Conservation (phyloP, 1,284 basidiomycete genomes). For the Leccinum subfulvum region DNA sequence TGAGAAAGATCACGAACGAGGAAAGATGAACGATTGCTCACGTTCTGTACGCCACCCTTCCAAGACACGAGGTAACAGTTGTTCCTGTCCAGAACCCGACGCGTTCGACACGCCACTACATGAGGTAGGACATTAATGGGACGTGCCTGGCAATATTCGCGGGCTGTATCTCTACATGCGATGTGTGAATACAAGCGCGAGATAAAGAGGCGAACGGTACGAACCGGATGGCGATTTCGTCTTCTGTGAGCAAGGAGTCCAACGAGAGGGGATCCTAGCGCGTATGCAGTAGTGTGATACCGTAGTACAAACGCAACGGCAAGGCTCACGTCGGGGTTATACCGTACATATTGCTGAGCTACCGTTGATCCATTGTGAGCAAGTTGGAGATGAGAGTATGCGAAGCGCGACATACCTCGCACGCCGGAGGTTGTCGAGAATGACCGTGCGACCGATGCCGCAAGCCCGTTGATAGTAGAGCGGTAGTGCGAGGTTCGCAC, state of each 20-base stretch:
- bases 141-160: slow-evolving; percentile 78
- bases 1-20: not conserved
- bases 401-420: slow-evolving; percentile 17
- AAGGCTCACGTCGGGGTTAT: slow-evolving; percentile 25
- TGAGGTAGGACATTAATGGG: not conserved
- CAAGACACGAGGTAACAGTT: slow-evolving; percentile 80
- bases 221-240: slow-evolving; percentile 87
- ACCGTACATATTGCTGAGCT: slow-evolving; percentile 25
- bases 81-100: slow-evolving; percentile 51
- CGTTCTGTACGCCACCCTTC: slow-evolving; percentile 89
- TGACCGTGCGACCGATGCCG: slow-evolving; percentile 15
- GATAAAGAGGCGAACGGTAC: slow-evolving; percentile 19
- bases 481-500: slow-evolving; percentile 5
- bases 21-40: slow-evolving; percentile 31
- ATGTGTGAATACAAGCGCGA: slow-evolving; percentile 3
- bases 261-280: slow-evolving; percentile 74
- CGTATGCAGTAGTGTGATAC: slow-evolving; percentile 1
- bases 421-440: slow-evolving; percentile 22
- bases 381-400: not conserved
- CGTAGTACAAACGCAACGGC: slow-evolving; percentile 21
- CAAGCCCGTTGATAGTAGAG: slow-evolving; percentile 11
- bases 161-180: slow-evolving; percentile 71
- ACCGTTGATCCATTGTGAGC: slow-evolving; percentile 1
- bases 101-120: slow-evolving; percentile 4
- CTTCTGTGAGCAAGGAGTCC: slow-evolving; percentile 81